A percentile compares a stretch with the other conserved stretches of the same genome.
Conservation (phyloP, 768 basidiomycete genomes). For the Tulasnella sp. region DNA sequence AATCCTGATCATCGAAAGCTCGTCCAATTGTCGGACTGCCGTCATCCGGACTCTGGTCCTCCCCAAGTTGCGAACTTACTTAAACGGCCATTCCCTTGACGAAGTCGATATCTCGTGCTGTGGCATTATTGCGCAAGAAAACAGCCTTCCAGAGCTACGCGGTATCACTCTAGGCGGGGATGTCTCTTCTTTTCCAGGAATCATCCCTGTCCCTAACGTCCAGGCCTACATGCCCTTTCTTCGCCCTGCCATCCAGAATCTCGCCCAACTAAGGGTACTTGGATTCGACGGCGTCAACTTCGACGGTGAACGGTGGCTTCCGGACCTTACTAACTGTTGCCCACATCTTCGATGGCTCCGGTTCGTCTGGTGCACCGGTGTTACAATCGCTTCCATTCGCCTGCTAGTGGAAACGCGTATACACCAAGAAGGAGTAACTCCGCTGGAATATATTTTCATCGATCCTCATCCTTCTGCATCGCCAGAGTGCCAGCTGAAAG, state of each 20-base stretch:
- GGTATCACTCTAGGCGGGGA: neutral
- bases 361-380: neutral
- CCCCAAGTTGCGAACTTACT: neutral
- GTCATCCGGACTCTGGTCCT: neutral
- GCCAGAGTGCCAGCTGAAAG: neutral
- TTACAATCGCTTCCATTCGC: neutral
- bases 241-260: neutral
- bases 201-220: too few relatives aligned
- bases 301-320: neutral
- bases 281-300: neutral
- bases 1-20: neutral
- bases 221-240: neutral
- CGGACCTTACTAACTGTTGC: neutral
- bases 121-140: neutral
- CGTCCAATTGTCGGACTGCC: neutral
- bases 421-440: neutral
- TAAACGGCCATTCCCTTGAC: neutral
- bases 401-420: neutral
- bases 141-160: neutral
- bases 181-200: neutral
- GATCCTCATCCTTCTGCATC: neutral
- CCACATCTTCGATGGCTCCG: conserved; percentile 4
- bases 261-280: neutral
- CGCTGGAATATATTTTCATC: neutral
- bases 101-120: neutral